A percentile compares a stretch with the other conserved stretches of the same genome.
These are phyloP conservation scores for Phalaenopsis aphrodite DNA, from an alignment of 106 monocot genomes.

Conservation along the genomic window DNA sequence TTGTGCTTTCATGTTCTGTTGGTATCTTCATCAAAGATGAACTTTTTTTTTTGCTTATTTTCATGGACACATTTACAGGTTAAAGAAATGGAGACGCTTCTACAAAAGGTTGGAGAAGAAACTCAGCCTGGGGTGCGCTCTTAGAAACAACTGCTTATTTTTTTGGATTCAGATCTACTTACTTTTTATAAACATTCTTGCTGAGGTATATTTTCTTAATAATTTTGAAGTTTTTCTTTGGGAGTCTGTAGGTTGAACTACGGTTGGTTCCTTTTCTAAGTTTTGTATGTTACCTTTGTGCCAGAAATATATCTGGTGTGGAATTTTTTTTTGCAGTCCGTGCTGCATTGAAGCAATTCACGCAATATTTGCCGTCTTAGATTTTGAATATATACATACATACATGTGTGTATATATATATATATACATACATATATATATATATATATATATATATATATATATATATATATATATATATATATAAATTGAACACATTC, in stretches of 20 bases:
- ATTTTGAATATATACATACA: too few species aligned
- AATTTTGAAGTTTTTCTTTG: neutral
- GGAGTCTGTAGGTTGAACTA: neutral
- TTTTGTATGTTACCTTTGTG: neutral
- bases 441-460: too few species aligned
- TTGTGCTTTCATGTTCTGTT: neutral
- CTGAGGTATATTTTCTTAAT: neutral
- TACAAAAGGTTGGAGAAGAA: constrained; percentile 56
- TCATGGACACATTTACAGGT: constrained; percentile 28
- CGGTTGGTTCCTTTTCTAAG: neutral
- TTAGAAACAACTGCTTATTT: constrained; percentile 9
- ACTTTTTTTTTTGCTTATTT: neutral
- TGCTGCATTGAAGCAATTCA: neutral
- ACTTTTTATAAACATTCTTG: neutral
- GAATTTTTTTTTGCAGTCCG: neutral
- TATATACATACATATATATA: too few species aligned
- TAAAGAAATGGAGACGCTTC: constrained; percentile 83
- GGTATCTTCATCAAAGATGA: neutral
- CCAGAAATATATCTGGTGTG: neutral
- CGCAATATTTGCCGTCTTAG: too few species aligned
- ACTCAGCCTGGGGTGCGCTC: constrained; percentile 63
- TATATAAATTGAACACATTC: too few species aligned
- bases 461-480: too few species aligned
- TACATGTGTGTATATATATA: too few species aligned
- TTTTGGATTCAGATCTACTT: neutral